Conservation (phyloP, 2,329 filamentous ascomycete species). For the Epicoccum sorghinum region DNA sequence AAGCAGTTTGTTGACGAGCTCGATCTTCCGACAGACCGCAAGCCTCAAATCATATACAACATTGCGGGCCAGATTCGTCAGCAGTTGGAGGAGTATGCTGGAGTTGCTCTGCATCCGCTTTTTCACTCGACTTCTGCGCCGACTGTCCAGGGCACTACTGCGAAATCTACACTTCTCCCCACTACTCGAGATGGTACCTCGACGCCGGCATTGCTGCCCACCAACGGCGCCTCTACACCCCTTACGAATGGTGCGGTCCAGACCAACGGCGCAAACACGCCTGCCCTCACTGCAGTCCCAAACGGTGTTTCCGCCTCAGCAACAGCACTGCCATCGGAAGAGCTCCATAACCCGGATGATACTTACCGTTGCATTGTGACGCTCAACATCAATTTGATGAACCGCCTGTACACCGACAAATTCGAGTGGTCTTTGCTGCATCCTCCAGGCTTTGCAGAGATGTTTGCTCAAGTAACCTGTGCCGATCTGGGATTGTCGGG, state of each 20-base stretch:
- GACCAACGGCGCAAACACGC: constrained; percentile 52
- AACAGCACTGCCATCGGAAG: constrained; percentile 67
- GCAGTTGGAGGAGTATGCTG: constrained; percentile 94
- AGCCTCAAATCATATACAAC: constrained; percentile 69
- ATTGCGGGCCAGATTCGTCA: constrained; percentile 95
- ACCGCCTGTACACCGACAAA: constrained; percentile 92
- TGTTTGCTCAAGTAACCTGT: constrained; percentile 90
- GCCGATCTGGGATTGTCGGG: constrained; percentile 86
- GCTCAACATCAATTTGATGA: constrained; percentile 88
- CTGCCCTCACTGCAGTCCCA: constrained; percentile 55
- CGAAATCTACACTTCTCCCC: constrained; percentile 44
- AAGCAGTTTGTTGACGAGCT: constrained; percentile 87
- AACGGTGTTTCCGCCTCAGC: constrained; percentile 73
- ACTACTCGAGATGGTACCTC: constrained; percentile 59
- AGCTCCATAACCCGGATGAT: constrained; percentile 87
- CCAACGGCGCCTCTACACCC: constrained; percentile 63
- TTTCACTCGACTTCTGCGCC: constrained; percentile 68
- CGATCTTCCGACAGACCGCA: constrained; percentile 77
- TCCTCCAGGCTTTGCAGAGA: constrained; percentile 87
- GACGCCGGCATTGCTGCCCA: constrained; percentile 53
- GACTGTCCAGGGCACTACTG: constrained; percentile 37
- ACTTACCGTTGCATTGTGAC: constrained; percentile 92
- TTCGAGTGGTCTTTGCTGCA: constrained; percentile 97
- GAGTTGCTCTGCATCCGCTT: constrained; percentile 88
- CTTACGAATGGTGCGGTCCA: constrained; percentile 54